phyloP scores from a whole-genome alignment of 2,329 filamentous ascomycete species.

The Penicillium thymicola region DNA sequence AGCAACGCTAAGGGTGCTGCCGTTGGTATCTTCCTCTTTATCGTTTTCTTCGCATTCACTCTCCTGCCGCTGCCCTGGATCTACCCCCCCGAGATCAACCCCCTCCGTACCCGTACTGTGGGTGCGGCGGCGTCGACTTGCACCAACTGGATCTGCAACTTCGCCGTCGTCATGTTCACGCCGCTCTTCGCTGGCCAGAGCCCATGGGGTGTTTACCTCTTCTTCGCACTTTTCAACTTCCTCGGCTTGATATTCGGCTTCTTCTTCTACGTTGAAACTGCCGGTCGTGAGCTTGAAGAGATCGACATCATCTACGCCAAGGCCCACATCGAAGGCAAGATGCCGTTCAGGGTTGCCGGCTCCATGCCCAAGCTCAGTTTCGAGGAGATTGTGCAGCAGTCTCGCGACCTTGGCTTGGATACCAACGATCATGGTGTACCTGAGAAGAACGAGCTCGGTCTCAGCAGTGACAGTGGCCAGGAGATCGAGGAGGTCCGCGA shows the following conservation, averaged over 20 bases:
- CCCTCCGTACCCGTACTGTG: constrained; percentile 52
- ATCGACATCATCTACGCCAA: constrained; percentile 13
- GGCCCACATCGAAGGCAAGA: constrained; percentile 21
- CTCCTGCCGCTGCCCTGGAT: constrained; percentile 6
- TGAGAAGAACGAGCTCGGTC: constrained; percentile 23
- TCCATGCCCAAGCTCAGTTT: constrained; percentile 31
- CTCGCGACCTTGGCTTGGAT: constrained; percentile 25
- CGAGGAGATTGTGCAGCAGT: constrained; percentile 26
- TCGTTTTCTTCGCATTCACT: constrained; percentile 63
- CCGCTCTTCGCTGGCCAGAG: constrained; percentile 36
- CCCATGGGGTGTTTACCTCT: constrained; percentile 41
- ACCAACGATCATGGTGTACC: not conserved
- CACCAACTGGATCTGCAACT: constrained; percentile 55
- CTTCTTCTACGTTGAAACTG: constrained; percentile 52
- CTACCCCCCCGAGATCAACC: constrained; percentile 39
- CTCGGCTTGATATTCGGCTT: constrained; percentile 48
- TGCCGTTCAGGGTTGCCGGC: constrained; percentile 25
- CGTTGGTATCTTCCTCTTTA: constrained; percentile 65
- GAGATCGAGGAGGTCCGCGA: constrained; percentile 10
- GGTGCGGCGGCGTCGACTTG: constrained; percentile 51
- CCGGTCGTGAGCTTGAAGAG: constrained; percentile 42
- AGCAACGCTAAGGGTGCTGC: constrained; percentile 36
- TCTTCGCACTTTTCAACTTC: constrained; percentile 40
- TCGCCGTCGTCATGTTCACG: constrained; percentile 50
- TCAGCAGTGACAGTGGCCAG: constrained; percentile 17